A percentile compares a stretch with the other conserved stretches of the same genome.
These are phyloP conservation scores for Halenospora varia DNA, from an alignment of 495 filamentous ascomycete species.

Conservation along the genomic window DNA sequence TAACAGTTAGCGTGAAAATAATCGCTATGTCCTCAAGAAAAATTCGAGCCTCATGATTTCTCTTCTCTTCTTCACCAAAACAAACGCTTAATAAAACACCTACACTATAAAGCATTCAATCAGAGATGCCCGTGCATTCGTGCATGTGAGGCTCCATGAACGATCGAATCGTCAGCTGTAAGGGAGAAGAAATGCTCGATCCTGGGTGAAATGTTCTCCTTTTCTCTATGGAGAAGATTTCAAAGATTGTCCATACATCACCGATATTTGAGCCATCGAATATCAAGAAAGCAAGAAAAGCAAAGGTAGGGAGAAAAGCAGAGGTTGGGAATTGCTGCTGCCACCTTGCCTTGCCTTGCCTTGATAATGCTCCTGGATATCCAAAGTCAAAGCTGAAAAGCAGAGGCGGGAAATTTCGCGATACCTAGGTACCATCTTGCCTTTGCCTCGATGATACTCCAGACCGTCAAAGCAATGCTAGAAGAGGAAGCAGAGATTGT, in stretches of 20 bases:
- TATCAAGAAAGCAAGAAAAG: too few species aligned
- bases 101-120: conserved; percentile 62
- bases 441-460: too few species aligned
- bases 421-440: too few species aligned
- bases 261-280: neutral
- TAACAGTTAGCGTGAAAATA: neutral
- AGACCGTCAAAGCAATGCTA: too few species aligned
- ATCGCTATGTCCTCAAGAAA: conserved; percentile 2
- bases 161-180: conserved; percentile 61
- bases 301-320: too few species aligned
- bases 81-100: conserved; percentile 62
- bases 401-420: too few species aligned
- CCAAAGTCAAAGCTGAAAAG: too few species aligned
- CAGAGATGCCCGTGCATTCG: conserved; percentile 39
- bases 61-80: conserved; percentile 6
- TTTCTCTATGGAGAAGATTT: conserved; percentile 50
- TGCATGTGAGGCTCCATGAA: conserved; percentile 48
- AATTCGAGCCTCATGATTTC: neutral
- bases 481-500: too few species aligned
- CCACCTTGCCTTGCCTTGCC: too few species aligned
- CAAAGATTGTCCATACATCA: conserved; percentile 63
- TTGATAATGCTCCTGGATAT: too few species aligned
- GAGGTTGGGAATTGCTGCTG: too few species aligned
- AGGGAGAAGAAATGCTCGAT: conserved; percentile 58
- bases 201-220: conserved; percentile 64